Conservation (phyloP, 257 asterid species). For the Scutellaria galericulata region DNA sequence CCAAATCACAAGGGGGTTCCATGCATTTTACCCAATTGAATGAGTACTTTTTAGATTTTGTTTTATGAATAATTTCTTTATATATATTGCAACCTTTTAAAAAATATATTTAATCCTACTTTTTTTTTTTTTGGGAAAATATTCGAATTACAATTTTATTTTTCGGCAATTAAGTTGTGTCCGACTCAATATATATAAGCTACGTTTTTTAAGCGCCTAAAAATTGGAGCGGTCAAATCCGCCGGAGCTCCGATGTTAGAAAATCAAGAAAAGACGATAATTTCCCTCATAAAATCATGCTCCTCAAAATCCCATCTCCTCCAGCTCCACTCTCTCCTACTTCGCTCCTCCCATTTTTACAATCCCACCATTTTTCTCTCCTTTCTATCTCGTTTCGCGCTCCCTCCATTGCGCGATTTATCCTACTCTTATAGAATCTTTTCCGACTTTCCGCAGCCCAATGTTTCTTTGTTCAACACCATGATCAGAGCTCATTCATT, state of each 20-base stretch:
- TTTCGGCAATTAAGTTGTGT: too few relatives aligned
- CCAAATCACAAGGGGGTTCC: too few relatives aligned
- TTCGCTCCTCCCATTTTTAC: constrained; percentile 54
- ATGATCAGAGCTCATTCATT: constrained; percentile 73
- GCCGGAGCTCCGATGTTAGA: constrained; percentile 36
- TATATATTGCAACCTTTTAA: too few relatives aligned
- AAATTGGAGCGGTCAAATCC: not conserved
- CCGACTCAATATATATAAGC: too few relatives aligned
- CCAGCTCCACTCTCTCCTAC: constrained; percentile 70
- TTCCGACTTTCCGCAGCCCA: constrained; percentile 51
- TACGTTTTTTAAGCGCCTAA: not conserved
- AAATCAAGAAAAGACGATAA: constrained; percentile 41
- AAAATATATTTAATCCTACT: too few relatives aligned
- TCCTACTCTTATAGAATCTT: constrained; percentile 56
- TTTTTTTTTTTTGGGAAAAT: too few relatives aligned
- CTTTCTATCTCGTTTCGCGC: constrained; percentile 62
- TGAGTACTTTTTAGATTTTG: too few relatives aligned
- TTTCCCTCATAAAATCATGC: constrained; percentile 65
- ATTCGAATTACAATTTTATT: too few relatives aligned
- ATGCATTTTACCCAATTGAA: too few relatives aligned
- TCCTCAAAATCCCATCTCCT: constrained; percentile 53
- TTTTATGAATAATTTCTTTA: too few relatives aligned
- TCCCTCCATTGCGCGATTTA: constrained; percentile 59
- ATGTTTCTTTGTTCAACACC: constrained; percentile 54
- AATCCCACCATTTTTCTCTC: constrained; percentile 57